phyloP scores from a whole-genome alignment of 805 yeast species.

The Millerozyma acaciae region DNA sequence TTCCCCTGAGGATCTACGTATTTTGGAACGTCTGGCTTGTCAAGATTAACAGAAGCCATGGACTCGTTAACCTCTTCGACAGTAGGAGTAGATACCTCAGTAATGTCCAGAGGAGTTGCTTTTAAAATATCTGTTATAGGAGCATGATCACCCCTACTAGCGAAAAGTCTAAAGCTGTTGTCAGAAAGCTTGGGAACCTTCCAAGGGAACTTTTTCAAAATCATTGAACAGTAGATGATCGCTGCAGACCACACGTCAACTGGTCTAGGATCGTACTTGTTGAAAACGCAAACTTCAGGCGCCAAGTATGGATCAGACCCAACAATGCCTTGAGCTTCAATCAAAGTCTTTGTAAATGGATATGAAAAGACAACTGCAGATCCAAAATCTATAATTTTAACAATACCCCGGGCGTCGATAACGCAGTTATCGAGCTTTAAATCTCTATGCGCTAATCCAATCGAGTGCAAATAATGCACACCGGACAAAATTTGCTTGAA shows the following conservation, averaged over 20 bases:
- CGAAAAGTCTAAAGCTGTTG: conserved; percentile 64
- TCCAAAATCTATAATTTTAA: conserved; percentile 80
- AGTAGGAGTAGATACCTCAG: conserved; percentile 12
- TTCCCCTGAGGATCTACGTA: conserved; percentile 19
- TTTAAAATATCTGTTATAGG: conserved; percentile 55
- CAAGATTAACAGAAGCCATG: conserved; percentile 15
- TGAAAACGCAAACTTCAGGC: conserved; percentile 66
- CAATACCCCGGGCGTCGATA: conserved; percentile 65
- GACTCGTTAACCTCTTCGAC: conserved; percentile 18
- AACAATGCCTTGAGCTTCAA: conserved; percentile 69
- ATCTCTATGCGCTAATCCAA: conserved; percentile 82
- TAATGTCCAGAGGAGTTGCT: conserved; percentile 26
- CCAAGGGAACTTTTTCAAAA: conserved; percentile 83
- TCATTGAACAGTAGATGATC: conserved; percentile 83
- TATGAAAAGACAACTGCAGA: conserved; percentile 78
- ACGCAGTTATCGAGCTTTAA: conserved; percentile 82
- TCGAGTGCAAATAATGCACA: conserved; percentile 66
- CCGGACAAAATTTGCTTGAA: conserved; percentile 72
- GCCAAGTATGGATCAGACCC: conserved; percentile 87
- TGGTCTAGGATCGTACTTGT: conserved; percentile 67
- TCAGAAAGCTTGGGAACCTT: conserved; percentile 71
- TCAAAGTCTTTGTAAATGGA: conserved; percentile 60
- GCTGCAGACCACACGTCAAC: conserved; percentile 86
- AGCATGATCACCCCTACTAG: conserved; percentile 48
- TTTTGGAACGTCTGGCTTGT: conserved; percentile 12